These are phyloP conservation scores for Trametes elegans DNA, from an alignment of 768 basidiomycete species.

Conservation along the genomic window DNA sequence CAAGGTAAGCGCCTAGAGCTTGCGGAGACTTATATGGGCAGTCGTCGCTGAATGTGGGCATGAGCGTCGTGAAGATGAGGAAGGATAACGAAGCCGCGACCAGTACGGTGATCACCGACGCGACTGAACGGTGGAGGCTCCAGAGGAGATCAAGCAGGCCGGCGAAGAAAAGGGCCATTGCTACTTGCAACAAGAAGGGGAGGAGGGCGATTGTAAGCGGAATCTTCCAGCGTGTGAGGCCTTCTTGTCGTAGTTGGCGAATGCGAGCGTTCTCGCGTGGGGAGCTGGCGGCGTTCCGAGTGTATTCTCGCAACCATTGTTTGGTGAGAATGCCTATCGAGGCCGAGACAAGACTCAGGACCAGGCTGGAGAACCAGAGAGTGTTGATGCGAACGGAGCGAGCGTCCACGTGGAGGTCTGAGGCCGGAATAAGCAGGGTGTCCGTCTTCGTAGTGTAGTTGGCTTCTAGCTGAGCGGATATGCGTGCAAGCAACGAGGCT, in stretches of 20 bases:
- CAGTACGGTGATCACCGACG: slow-evolving; percentile 12
- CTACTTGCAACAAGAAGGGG: slow-evolving; percentile 18
- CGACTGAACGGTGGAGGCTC: slow-evolving; percentile 18
- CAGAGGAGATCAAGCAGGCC: slow-evolving; percentile 25
- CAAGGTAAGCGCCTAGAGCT: slow-evolving; percentile 13
- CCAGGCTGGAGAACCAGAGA: slow-evolving; percentile 26
- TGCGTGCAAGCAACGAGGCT: neutral
- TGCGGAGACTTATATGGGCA: slow-evolving; percentile 24
- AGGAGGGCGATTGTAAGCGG: slow-evolving; percentile 16
- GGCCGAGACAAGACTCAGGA: slow-evolving; percentile 24
- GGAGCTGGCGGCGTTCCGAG: slow-evolving; percentile 16
- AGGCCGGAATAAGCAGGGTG: slow-evolving; percentile 13
- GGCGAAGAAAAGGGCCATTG: slow-evolving; percentile 20
- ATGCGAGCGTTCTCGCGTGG: slow-evolving; percentile 19
- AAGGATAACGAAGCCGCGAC: slow-evolving; percentile 14
- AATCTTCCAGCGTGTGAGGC: slow-evolving; percentile 23
- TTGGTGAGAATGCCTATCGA: slow-evolving; percentile 25
- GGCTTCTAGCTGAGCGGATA: neutral
- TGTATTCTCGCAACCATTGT: slow-evolving; percentile 26
- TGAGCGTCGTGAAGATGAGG: slow-evolving; percentile 19
- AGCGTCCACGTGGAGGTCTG: slow-evolving; percentile 11
- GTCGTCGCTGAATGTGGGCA: slow-evolving; percentile 14
- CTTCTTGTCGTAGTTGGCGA: slow-evolving; percentile 24
- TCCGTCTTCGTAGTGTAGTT: slow-evolving; percentile 1
- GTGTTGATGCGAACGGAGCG: slow-evolving; percentile 18